A percentile compares a stretch with the other conserved stretches of the same genome.
Conservation (phyloP, 352 stramenopile species). For the Hyaloperonospora arabidopsidis region DNA sequence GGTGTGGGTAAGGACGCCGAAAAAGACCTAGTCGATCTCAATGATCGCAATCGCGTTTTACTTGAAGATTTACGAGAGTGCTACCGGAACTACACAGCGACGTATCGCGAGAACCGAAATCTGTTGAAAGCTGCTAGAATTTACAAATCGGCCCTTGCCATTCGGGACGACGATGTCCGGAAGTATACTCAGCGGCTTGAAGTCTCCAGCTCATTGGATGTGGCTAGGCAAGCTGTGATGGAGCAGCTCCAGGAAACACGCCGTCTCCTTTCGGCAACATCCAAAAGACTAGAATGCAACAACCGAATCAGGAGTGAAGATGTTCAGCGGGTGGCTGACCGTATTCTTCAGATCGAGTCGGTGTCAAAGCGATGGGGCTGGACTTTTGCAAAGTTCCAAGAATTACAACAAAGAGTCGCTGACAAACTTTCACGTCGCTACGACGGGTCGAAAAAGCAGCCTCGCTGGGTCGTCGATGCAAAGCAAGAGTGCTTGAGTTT, state of each 20-base stretch:
- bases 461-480: slow-evolving; percentile 1
- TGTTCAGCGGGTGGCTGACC: neutral
- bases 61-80: slow-evolving; percentile 36
- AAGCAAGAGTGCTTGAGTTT: slow-evolving; percentile 4
- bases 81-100: slow-evolving; percentile 31
- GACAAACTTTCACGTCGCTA: neutral
- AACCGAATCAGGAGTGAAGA: neutral
- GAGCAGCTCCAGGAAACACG: slow-evolving; percentile 4
- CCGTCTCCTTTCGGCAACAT: neutral
- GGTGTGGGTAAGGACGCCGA: neutral
- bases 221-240: neutral
- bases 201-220: neutral
- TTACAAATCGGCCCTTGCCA: slow-evolving; percentile 37
- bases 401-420: neutral
- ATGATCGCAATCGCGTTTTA: slow-evolving; percentile 11
- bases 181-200: neutral
- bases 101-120: slow-evolving; percentile 41
- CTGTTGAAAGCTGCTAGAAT: slow-evolving; percentile 35
- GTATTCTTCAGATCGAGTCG: neutral
- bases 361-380: slow-evolving; percentile 1
- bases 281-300: slow-evolving; percentile 1
- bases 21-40: neutral
- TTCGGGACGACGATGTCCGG: slow-evolving; percentile 26
- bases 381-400: neutral
- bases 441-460: neutral